Evolutionary conservation across 2,329 filamentous ascomycete genomes (phyloP).

Genomic region (Plectosphaerella cucumerina): DNA sequence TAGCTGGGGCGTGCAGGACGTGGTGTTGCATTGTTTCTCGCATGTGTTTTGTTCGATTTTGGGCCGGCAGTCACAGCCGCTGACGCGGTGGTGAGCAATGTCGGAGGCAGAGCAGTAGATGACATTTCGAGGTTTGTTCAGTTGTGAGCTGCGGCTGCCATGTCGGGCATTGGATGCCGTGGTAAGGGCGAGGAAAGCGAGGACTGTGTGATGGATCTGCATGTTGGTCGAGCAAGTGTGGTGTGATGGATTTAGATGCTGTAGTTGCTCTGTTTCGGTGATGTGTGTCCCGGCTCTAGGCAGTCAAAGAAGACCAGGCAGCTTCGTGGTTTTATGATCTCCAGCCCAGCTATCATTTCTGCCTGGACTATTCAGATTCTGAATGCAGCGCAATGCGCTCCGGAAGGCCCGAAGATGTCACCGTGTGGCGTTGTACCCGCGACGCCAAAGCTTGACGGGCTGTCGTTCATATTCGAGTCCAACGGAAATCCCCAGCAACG

Average conservation of each 20-base stretch:
- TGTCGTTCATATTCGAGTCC: too few species aligned
- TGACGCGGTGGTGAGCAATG: not conserved
- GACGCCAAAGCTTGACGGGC: slow-evolving; percentile 3
- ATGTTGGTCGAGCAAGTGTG: not conserved
- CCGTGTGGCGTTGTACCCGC: not conserved
- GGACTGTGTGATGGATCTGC: not conserved
- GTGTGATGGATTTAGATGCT: not conserved
- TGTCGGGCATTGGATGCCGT: not conserved
- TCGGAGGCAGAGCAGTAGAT: not conserved
- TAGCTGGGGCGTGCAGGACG: not conserved
- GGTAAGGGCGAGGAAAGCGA: not conserved
- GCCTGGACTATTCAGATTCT: not conserved
- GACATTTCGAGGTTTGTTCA: not conserved
- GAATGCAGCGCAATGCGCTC: not conserved
- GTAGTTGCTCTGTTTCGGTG: not conserved
- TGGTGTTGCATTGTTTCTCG: not conserved
- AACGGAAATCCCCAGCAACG: too few species aligned
- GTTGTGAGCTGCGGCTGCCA: not conserved
- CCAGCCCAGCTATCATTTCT: not conserved
- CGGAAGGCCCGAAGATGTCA: not conserved
- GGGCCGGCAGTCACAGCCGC: not conserved
- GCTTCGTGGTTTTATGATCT: too few species aligned
- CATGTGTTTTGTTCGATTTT: not conserved
- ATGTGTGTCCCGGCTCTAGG: not conserved
- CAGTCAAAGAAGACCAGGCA: too few species aligned